Conservation (phyloP, 192 early-diverging fungal genomes). For the Backusella westeae region DNA sequence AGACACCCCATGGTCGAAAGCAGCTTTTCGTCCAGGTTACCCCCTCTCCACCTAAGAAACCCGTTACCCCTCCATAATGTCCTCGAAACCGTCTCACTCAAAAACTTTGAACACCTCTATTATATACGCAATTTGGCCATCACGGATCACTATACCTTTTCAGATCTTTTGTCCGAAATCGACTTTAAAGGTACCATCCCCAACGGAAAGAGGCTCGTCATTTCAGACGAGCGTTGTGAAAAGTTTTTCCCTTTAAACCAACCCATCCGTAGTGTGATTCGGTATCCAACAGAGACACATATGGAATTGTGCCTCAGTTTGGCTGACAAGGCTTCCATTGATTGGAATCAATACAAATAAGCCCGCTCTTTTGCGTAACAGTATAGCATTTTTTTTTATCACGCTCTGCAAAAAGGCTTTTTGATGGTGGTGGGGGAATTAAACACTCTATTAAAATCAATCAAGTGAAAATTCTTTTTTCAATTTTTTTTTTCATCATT, state of each 20-base stretch:
- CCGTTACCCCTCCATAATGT: not conserved
- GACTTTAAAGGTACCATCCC: constrained; percentile 29
- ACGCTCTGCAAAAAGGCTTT: too few relatives aligned
- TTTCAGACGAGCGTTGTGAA: constrained; percentile 27
- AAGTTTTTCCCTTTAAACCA: constrained; percentile 30
- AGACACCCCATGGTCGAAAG: not conserved
- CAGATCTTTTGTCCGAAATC: constrained; percentile 29
- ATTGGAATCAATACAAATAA: constrained; percentile 21
- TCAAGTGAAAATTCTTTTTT: not conserved
- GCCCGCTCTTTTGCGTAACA: not conserved
- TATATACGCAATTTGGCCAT: constrained; percentile 37
- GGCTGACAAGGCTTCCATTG: constrained; percentile 25
- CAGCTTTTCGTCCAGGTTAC: constrained; percentile 12
- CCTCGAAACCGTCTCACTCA: constrained; percentile 32
- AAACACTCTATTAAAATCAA: not conserved
- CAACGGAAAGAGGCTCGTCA: constrained; percentile 34
- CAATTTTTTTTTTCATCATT: not conserved
- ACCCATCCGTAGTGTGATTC: constrained; percentile 33
- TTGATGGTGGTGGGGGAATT: too few relatives aligned
- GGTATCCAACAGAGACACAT: constrained; percentile 16
- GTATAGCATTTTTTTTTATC: not conserved
- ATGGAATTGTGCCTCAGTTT: constrained; percentile 32
- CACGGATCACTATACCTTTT: constrained; percentile 33
- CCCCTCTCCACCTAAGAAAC: constrained; percentile 10
- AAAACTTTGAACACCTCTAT: constrained; percentile 16